Evolutionary conservation across 179 eudicot genomes (phyloP), one percentile per base, ranked within the genome.

Genomic region (Drosera spatulata): DNA sequence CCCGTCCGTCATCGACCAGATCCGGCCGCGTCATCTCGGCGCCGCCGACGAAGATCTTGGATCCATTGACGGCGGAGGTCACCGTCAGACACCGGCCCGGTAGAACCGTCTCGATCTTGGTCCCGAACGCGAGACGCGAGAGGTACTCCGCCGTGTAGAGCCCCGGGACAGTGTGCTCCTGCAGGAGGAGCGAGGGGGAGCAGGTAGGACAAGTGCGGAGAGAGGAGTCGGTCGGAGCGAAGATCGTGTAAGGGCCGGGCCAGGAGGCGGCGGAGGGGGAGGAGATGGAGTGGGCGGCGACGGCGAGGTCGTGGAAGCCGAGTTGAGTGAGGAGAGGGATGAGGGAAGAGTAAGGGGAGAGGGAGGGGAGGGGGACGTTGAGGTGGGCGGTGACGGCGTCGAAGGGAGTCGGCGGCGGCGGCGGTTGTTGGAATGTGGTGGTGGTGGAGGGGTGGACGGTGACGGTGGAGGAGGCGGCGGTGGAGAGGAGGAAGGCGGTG

Each of bases 311-410:
- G 56, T 69, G 71, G 71, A 69, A 77, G 10, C 96, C 0, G 66
- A 69, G 0, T 79, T 70, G 69, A 96, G 95, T 0, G 68, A 59
- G 7, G 88, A 96, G 5, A 86, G 95, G 0, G 86, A 93, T 78
- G 95, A 93, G 69, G 95, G 99, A 1, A 90, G 84, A 0, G 89
- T 86, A n/a, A 90, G 95, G 38, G 96, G 96, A 2, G 86, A 69
- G 60, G 96, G 86, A 1, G 89, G 96, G 4, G 96, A 95, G 0
- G 64, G 96, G 15, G 33, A 22, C 0, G 33, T 22, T 22, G 33
- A 22, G 33, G 33, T 22, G 1, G 33, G 33, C 33, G 33, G 0
- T 22, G 33, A 75, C 80, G 80, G 3, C 57, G 95, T 50, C 79
- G 65, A 3, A 66, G 96, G 1, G 73, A 95, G 10, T 93, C 95